Percentiles rank a stretch among this genome's conserved stretches.
Conservation (phyloP, 202 grass and related monocot genomes). For the Setaria italica region DNA sequence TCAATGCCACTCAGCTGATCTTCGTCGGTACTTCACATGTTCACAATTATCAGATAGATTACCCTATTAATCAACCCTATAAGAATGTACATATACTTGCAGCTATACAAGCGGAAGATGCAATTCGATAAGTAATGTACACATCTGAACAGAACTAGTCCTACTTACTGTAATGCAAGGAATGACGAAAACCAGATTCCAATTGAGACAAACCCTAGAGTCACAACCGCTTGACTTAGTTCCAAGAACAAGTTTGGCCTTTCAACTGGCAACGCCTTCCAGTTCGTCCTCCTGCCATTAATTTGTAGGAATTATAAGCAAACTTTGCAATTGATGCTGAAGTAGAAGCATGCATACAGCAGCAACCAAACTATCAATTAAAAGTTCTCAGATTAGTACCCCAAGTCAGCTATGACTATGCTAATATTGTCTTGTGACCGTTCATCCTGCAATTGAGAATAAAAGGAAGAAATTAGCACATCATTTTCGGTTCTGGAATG, state of each 20-base stretch:
- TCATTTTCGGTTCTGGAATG: background rate
- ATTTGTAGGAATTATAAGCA: constrained; percentile 24
- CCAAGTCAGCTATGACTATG: constrained; percentile 94
- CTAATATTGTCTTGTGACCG: constrained; percentile 92
- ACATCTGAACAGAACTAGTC: constrained; percentile 41
- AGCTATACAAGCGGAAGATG: constrained; percentile 19
- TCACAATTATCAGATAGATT: constrained; percentile 18
- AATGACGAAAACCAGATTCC: constrained; percentile 89
- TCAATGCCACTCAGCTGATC: background rate
- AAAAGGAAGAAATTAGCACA: constrained; percentile 19
- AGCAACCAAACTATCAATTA: constrained; percentile 25
- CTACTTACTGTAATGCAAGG: constrained; percentile 65
- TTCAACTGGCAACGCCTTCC: constrained; percentile 76
- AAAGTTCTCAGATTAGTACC: constrained; percentile 57
- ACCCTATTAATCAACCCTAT: constrained; percentile 24
- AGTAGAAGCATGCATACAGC: background rate
- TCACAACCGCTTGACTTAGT: constrained; percentile 89
- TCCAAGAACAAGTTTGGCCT: constrained; percentile 76
- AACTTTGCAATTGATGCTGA: background rate
- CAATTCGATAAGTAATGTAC: constrained; percentile 28
- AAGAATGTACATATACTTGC: constrained; percentile 49
- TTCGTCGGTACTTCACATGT: constrained; percentile 33
- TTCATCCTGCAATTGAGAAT: constrained; percentile 65
- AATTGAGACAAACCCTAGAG: constrained; percentile 73
- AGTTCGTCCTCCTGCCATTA: constrained; percentile 81